Percentiles rank a stretch among this genome's conserved stretches.
These are phyloP conservation scores for Clonostachys solani DNA, from an alignment of 2,329 filamentous ascomycete species.

Conservation along the genomic window DNA sequence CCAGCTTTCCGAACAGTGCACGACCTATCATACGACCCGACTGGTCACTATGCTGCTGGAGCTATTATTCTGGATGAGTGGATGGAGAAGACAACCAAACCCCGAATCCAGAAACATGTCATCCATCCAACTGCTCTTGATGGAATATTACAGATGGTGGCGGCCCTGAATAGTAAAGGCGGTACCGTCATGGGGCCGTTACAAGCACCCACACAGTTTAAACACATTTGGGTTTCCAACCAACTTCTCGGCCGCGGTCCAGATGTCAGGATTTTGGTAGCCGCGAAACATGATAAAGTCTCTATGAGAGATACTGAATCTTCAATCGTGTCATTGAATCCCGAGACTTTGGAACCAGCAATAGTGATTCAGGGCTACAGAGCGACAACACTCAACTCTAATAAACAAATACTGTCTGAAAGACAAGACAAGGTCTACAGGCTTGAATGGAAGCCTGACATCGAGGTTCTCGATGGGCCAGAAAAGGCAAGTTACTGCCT, in stretches of 20 bases:
- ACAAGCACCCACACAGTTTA: not conserved
- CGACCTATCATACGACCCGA: not conserved
- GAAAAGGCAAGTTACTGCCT: not conserved
- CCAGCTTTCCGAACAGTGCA: not conserved
- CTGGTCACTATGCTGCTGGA: not conserved
- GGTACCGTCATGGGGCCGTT: too few relatives aligned
- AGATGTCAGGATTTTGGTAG: not conserved
- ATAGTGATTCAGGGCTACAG: too few relatives aligned
- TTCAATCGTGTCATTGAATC: not conserved
- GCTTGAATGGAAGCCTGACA: constrained; percentile 1
- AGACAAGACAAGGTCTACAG: not conserved
- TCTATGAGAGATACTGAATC: not conserved
- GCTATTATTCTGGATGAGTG: not conserved
- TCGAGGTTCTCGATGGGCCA: not conserved
- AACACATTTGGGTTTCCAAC: not conserved
- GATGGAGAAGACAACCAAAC: too few relatives aligned
- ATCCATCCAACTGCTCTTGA: constrained; percentile 3
- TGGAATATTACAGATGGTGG: constrained; percentile 1
- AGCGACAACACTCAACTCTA: not conserved
- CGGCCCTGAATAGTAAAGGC: too few relatives aligned
- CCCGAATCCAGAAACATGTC: not conserved
- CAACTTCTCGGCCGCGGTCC: not conserved
- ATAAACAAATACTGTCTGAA: not conserved
- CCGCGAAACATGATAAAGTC: not conserved
- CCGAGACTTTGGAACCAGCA: too few relatives aligned